Evolutionary conservation across 768 basidiomycete species (phyloP).

Genomic region (Mycena latifolia): DNA sequence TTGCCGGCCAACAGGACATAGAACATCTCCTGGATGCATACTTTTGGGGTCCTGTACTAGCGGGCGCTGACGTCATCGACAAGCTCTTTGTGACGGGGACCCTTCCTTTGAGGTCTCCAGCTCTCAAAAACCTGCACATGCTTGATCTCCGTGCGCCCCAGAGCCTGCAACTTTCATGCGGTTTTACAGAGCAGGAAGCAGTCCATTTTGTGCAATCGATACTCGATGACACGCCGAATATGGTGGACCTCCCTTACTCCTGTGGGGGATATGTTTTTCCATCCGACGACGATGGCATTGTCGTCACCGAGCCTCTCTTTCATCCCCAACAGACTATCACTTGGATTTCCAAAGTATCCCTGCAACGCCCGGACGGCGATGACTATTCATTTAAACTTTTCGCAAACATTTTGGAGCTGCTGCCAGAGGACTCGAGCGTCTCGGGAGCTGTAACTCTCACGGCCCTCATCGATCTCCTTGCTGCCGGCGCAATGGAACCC

Average conservation of each 20-base stretch:
- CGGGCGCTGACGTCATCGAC: slow-evolving; percentile 15
- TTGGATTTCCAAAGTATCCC: neutral
- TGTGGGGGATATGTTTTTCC: slow-evolving; percentile 20
- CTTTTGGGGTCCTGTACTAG: slow-evolving; percentile 18
- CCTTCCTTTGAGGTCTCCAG: neutral
- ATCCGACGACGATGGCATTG: neutral
- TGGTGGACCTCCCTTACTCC: slow-evolving; percentile 1
- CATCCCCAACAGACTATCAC: slow-evolving; percentile 15
- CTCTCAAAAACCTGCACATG: neutral
- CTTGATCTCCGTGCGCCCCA: neutral
- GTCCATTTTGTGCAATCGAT: neutral
- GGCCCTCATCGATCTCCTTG: slow-evolving; percentile 24
- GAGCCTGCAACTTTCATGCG: slow-evolving; percentile 1
- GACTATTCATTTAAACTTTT: slow-evolving; percentile 1
- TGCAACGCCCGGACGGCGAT: neutral
- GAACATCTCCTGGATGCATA: slow-evolving; percentile 8
- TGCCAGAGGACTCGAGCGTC: slow-evolving; percentile 9
- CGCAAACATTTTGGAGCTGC: neutral
- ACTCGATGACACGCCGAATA: neutral
- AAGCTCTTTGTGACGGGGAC: slow-evolving; percentile 26
- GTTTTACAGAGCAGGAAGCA: slow-evolving; percentile 24
- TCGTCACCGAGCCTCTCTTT: neutral
- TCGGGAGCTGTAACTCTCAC: neutral
- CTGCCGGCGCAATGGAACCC: slow-evolving; percentile 9
- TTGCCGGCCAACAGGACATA: neutral